Evolutionary conservation across 2,329 filamentous ascomycete species (phyloP).

Genomic region (Elsinoe perseae): DNA sequence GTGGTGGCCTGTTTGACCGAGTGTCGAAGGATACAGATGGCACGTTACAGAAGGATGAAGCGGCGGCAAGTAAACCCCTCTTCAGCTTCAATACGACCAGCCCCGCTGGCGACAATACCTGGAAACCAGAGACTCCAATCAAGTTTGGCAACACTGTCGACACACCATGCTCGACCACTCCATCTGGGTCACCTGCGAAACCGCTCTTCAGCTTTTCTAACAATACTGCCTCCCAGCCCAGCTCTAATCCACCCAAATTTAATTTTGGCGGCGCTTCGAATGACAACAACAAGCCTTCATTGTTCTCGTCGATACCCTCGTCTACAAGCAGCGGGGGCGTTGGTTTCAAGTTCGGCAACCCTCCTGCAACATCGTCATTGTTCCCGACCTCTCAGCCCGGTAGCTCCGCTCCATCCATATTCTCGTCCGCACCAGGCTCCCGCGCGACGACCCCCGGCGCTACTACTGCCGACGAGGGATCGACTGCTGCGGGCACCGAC

Average conservation of each 20-base stretch:
- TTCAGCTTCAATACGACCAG: constrained; percentile 18
- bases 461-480: constrained; percentile 34
- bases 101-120: constrained; percentile 37
- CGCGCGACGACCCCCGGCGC: constrained; percentile 41
- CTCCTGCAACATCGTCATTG: constrained; percentile 17
- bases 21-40: constrained; percentile 15
- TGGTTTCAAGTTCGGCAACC: constrained; percentile 35
- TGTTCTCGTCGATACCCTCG: background rate
- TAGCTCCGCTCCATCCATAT: constrained; percentile 28
- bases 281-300: constrained; percentile 2
- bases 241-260: constrained; percentile 17
- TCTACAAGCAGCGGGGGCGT: constrained; percentile 20
- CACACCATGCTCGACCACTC: constrained; percentile 21
- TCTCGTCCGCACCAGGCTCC: constrained; percentile 34
- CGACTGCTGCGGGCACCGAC: constrained; percentile 23
- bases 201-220: constrained; percentile 18
- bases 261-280: constrained; percentile 14
- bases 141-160: constrained; percentile 36
- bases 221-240: background rate
- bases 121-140: constrained; percentile 42
- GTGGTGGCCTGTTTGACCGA: constrained; percentile 20
- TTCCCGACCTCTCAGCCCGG: constrained; percentile 24
- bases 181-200: constrained; percentile 23
- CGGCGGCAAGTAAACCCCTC: constrained; percentile 7
- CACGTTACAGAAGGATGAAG: constrained; percentile 7